phyloP scores from a whole-genome alignment of 169 alveolate genomes.

The Eimeria acervulina region DNA sequence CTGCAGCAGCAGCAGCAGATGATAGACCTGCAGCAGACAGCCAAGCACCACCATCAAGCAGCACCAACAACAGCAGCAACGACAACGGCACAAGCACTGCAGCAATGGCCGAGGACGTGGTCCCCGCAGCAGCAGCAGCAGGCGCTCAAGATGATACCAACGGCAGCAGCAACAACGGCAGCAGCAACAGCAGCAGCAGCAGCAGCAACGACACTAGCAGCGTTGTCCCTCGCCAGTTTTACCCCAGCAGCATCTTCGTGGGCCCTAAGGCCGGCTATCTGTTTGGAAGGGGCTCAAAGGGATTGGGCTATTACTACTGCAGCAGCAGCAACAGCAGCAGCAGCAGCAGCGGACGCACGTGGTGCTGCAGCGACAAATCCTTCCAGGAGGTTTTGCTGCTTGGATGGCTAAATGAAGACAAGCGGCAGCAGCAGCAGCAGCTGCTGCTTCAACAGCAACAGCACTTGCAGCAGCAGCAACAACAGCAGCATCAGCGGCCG shows the following conservation, averaged over 20 bases:
- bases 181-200: constrained; percentile 21
- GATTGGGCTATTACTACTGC: constrained; percentile 75
- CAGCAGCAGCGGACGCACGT: constrained; percentile 8
- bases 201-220: constrained; percentile 68
- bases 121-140: constrained; percentile 5
- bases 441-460: too few species aligned
- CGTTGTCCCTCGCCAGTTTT: constrained; percentile 45
- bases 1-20: not conserved
- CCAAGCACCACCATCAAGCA: constrained; percentile 14
- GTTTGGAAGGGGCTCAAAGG: constrained; percentile 57
- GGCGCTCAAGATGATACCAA: constrained; percentile 21
- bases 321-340: not conserved
- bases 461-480: constrained; percentile 33
- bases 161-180: constrained; percentile 32
- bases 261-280: constrained; percentile 74
- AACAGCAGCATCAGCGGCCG: not conserved
- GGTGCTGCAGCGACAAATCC: constrained; percentile 58
- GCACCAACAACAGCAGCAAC: constrained; percentile 33
- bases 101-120: constrained; percentile 52
- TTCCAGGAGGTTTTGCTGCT: constrained; percentile 68
- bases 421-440: too few species aligned
- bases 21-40: not conserved
- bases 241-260: constrained; percentile 73
- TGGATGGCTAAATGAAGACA: constrained; percentile 65
- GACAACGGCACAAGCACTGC: constrained; percentile 3